phyloP scores from a whole-genome alignment of 2,329 filamentous ascomycete genomes.

The Trichoderma polysporum region DNA sequence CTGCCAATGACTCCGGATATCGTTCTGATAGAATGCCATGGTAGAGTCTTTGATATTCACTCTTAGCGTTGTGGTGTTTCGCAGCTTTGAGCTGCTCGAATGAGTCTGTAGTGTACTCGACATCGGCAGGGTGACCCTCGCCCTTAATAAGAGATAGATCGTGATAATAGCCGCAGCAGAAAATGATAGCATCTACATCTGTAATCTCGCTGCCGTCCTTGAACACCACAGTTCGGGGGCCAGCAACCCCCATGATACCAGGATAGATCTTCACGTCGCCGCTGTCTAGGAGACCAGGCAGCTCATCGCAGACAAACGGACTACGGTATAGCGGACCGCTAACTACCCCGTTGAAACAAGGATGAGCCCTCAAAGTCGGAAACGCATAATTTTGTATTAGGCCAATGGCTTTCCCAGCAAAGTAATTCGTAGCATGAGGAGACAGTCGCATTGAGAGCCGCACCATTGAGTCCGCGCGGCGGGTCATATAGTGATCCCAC shows the following conservation, averaged over 20 bases:
- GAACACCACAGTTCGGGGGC: conserved; percentile 31
- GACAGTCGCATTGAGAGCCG: conserved; percentile 1
- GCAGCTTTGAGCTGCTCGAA: conserved; percentile 27
- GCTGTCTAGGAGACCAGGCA: conserved; percentile 30
- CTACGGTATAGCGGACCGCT: conserved; percentile 27
- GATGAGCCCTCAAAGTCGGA: conserved; percentile 6
- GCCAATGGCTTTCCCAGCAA: conserved; percentile 13
- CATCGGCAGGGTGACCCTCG: conserved; percentile 30
- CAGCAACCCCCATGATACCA: conserved; percentile 32
- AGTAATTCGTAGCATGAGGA: conserved; percentile 6
- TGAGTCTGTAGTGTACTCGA: conserved; percentile 29
- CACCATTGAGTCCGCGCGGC: neutral
- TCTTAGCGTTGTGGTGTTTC: conserved; percentile 25
- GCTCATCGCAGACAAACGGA: conserved; percentile 32
- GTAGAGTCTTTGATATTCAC: conserved; percentile 32
- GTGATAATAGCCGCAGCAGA: conserved; percentile 35
- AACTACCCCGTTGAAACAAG: neutral
- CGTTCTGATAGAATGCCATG: conserved; percentile 35
- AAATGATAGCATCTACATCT: conserved; percentile 36
- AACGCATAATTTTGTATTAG: conserved; percentile 11
- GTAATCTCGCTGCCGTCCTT: conserved; percentile 34
- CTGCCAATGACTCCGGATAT: conserved; percentile 34
- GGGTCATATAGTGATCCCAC: conserved; percentile 14
- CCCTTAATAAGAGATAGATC: conserved; percentile 33
- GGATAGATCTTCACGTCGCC: conserved; percentile 30